Base-by-base conservation (phyloP, 768 basidiomycete genomes). In the Macrolepiota dolichaula region DNA sequence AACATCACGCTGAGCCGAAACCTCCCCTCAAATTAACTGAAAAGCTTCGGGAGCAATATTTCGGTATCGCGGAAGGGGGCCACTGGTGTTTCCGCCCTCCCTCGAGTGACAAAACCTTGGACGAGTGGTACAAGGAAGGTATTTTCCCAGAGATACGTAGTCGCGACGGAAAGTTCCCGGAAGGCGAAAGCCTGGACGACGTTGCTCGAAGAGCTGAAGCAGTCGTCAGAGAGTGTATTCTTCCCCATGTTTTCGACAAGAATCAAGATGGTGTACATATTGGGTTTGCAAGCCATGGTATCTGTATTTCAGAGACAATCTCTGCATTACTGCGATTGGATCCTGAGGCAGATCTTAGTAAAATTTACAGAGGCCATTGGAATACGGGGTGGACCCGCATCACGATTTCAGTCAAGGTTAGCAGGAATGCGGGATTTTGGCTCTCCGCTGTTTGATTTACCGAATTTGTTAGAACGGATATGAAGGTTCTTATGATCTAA, bases 331-430 rank as follows among this genome's bases (percentile, higher is more conserved):
- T 91, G 25, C 71, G 74, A 46, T 64, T 82, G 49, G 82, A 83
- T 67, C 82, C 80, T 47, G 74, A 77, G 59, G 77, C 81, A 42
- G 70, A 74, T 9, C 68, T 70, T 9, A 76, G 73, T 32, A 68
- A 66, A 32, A 72, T 58, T 35, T 78, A 72, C 60, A 74, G 63
- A 60, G 88, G 89, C 2, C 70, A 91, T 55, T 42, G 76, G 62
- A 92, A 91, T 66, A 91, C 90, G 0, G 89, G 85, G n/a, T 92
- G 89, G 90, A 85, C 84, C 35, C 77, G 88, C 53, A 76, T 82
- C 11, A 76, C 76, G 53, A 82, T 71, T 51, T 76, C 69, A 61
- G 69, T 69, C 66, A 81, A 80, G 81, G 87, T 75, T 61, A 81
- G 87, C 75, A 62, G 54, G 70, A 54, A 2, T 11, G 11, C 15